These are phyloP conservation scores for Candida broadrunensis DNA, from an alignment of 805 yeast species.

Conservation along the genomic window DNA sequence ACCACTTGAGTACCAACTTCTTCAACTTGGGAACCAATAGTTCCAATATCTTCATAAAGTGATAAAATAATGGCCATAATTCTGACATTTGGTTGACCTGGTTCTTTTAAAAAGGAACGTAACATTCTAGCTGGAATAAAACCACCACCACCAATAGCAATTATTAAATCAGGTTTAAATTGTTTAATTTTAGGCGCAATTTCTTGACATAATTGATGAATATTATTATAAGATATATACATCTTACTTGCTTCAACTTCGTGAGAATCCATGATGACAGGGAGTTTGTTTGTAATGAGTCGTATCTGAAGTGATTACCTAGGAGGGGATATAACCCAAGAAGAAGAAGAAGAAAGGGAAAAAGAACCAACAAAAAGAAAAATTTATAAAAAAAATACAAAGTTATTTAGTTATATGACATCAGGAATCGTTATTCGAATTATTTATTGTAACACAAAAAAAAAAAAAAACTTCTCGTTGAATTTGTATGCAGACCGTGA, in stretches of 20 bases:
- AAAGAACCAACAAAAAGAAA: no score
- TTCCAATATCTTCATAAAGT: slow-evolving; percentile 77
- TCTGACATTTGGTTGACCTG: slow-evolving; percentile 83
- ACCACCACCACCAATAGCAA: slow-evolving; percentile 98
- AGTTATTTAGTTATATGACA: no score
- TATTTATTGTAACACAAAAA: no score
- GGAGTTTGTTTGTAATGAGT: no score
- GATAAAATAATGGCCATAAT: slow-evolving; percentile 95
- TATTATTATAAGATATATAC: slow-evolving; percentile 78
- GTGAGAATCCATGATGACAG: slow-evolving; percentile 2
- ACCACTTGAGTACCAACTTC: slow-evolving; percentile 59
- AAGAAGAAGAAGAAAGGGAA: not conserved
- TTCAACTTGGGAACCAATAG: slow-evolving; percentile 53
- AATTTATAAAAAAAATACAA: no score
- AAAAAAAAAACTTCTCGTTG: no score
- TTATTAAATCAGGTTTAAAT: slow-evolving; percentile 84
- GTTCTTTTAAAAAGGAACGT: slow-evolving; percentile 86
- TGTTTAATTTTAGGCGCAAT: slow-evolving; percentile 59
- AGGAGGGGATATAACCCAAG: not conserved
- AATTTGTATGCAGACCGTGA: no score
- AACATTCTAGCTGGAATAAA: slow-evolving; percentile 96
- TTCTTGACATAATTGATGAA: slow-evolving; percentile 70
- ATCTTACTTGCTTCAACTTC: slow-evolving; percentile 42
- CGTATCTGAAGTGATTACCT: not conserved
- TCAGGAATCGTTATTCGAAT: no score